These are phyloP conservation scores for Arabidopsis lyrata DNA, from an alignment of 441 rosid species.

Conservation along the genomic window DNA sequence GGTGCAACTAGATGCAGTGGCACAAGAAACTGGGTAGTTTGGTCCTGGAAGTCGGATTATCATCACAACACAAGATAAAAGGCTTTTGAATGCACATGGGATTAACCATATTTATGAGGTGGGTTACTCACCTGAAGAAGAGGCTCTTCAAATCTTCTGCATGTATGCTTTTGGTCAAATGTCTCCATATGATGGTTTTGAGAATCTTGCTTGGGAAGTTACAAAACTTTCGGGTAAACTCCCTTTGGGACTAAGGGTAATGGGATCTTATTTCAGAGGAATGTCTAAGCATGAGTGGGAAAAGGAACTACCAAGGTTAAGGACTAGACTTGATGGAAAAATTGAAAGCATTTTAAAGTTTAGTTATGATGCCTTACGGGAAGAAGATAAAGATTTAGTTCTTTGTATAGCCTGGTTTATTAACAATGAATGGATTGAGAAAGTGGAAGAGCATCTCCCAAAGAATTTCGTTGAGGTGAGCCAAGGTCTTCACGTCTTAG, in stretches of 20 bases:
- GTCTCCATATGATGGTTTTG: conserved; percentile 47
- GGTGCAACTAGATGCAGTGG: conserved; percentile 34
- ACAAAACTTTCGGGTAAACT: conserved; percentile 49
- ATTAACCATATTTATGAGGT: conserved; percentile 11
- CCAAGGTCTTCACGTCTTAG: not conserved
- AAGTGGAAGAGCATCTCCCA: not conserved
- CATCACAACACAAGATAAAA: conserved; percentile 30
- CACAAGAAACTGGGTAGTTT: conserved; percentile 18
- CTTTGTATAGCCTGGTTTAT: not conserved
- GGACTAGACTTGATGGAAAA: conserved; percentile 19
- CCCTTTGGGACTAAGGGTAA: conserved; percentile 65
- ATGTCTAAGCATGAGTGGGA: not conserved
- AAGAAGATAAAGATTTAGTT: conserved; percentile 3
- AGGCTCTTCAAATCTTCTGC: conserved; percentile 49
- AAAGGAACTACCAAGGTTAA: conserved; percentile 15
- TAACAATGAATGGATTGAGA: not conserved
- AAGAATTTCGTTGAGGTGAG: not conserved
- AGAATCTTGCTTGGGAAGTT: conserved; percentile 46
- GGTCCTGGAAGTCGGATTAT: conserved; percentile 40
- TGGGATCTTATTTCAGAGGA: conserved; percentile 53
- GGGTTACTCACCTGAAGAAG: no score
- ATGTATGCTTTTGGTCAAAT: conserved; percentile 52
- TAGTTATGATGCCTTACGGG: conserved; percentile 2
- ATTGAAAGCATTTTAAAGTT: not conserved
- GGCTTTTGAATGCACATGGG: not conserved